These are phyloP conservation scores for Fusarium penzigii DNA, from an alignment of 2,329 filamentous ascomycete genomes.

Conservation along the genomic window DNA sequence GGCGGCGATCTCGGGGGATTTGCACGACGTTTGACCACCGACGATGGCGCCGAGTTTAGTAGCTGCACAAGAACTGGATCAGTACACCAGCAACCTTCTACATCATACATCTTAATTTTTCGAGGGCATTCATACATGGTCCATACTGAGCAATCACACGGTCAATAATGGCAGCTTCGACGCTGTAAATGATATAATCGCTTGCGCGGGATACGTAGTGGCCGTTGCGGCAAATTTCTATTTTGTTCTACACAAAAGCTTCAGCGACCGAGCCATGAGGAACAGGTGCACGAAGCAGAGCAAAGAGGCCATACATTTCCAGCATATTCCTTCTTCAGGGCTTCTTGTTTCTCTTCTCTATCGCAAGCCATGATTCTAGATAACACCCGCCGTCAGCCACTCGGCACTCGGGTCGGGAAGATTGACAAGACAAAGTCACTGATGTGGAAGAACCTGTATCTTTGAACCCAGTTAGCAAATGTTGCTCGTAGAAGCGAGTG, in stretches of 20 bases:
- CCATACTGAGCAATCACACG: slow-evolving; percentile 85
- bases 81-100: slow-evolving; percentile 2
- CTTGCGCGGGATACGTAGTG: slow-evolving; percentile 93
- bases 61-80: slow-evolving; percentile 52
- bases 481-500: slow-evolving; percentile 1
- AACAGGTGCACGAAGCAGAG: slow-evolving; percentile 29
- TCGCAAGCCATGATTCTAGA: slow-evolving; percentile 93
- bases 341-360: slow-evolving; percentile 82
- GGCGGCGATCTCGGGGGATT: slow-evolving; percentile 90
- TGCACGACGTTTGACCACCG: slow-evolving; percentile 96
- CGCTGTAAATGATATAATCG: slow-evolving; percentile 99
- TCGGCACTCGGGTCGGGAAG: slow-evolving; percentile 20
- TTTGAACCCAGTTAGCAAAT: slow-evolving; percentile 26
- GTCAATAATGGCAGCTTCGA: slow-evolving; percentile 90
- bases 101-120: too few species aligned
- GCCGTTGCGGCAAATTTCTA: slow-evolving; percentile 91
- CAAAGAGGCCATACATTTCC: slow-evolving; percentile 68
- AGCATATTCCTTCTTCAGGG: slow-evolving; percentile 77
- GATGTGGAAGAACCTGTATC: slow-evolving; percentile 16
- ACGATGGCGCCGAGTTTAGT: slow-evolving; percentile 96
- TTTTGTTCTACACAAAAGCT: slow-evolving; percentile 61
- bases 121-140: slow-evolving; percentile 65
- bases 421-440: slow-evolving; percentile 2
- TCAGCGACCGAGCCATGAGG: slow-evolving; percentile 45
- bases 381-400: slow-evolving; percentile 28